Conservation (phyloP, 2,329 filamentous ascomycete genomes). For the Gnomoniopsis sp. region DNA sequence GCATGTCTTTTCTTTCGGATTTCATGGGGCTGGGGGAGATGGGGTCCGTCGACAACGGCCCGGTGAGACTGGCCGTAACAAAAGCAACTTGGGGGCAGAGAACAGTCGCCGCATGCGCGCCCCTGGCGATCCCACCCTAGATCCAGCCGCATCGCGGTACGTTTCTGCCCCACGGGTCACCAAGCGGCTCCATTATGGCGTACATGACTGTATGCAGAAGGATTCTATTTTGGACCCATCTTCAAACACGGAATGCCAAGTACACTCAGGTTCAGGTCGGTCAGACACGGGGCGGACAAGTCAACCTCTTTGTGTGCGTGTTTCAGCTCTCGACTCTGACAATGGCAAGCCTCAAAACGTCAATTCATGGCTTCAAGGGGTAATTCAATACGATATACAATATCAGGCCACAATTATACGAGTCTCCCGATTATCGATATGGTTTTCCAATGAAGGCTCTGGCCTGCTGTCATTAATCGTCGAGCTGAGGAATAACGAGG, state of each 20-base stretch:
- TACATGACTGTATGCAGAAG: background rate
- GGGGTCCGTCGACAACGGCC: background rate
- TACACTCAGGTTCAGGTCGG: background rate
- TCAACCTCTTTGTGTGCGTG: conserved; percentile 3
- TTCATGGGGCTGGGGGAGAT: background rate
- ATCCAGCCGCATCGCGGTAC: conserved; percentile 7
- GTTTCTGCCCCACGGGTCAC: background rate
- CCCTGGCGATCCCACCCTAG: conserved; percentile 13
- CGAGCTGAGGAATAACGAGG: background rate
- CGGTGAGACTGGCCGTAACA: background rate
- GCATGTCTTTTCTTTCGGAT: background rate
- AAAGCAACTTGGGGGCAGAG: conserved; percentile 1
- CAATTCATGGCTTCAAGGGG: no score
- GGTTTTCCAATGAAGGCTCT: no score
- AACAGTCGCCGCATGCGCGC: conserved; percentile 8
- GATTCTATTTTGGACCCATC: background rate
- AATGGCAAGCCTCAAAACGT: conserved; percentile 6
- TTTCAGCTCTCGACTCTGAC: conserved; percentile 11
- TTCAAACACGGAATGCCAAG: background rate
- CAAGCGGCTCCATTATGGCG: background rate
- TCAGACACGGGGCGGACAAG: conserved; percentile 1
- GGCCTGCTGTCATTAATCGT: background rate
- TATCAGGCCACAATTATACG: no score
- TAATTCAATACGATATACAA: no score
- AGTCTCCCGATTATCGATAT: no score